Conservation (phyloP, 441 rosid genomes). For the Adansonia rubrostipa region DNA sequence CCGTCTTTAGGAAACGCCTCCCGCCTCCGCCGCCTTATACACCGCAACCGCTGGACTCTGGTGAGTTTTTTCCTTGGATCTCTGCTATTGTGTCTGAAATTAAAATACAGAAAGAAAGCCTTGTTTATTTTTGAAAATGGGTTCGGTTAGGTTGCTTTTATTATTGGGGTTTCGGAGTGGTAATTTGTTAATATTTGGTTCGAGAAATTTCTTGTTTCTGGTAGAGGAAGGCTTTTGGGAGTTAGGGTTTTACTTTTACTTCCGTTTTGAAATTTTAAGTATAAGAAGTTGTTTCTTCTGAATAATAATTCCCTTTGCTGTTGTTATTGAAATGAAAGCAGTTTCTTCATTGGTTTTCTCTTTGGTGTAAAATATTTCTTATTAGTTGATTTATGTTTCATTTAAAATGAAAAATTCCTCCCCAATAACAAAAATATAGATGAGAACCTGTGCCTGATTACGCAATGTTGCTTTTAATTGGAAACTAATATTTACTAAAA, state of each 20-base stretch:
- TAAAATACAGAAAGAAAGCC: background rate
- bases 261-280: background rate
- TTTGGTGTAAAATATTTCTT: background rate
- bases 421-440: background rate
- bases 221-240: background rate
- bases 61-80: slow-evolving; percentile 33
- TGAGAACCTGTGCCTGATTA: background rate
- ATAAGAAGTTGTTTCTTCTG: background rate
- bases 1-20: slow-evolving; percentile 79
- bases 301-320: background rate
- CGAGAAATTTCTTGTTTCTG: background rate
- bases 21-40: slow-evolving; percentile 53
- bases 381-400: background rate
- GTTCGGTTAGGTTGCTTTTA: background rate
- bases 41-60: slow-evolving; percentile 52
- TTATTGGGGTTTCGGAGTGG: background rate
- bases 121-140: background rate
- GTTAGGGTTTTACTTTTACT: background rate
- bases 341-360: background rate
- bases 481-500: background rate
- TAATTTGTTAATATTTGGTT: background rate
- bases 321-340: background rate
- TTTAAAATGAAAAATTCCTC: background rate
- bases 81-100: background rate
- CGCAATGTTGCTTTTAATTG: background rate